Evolutionary conservation across 2,329 filamentous ascomycete genomes (phyloP).

Genomic region (Fusarium siculi): DNA sequence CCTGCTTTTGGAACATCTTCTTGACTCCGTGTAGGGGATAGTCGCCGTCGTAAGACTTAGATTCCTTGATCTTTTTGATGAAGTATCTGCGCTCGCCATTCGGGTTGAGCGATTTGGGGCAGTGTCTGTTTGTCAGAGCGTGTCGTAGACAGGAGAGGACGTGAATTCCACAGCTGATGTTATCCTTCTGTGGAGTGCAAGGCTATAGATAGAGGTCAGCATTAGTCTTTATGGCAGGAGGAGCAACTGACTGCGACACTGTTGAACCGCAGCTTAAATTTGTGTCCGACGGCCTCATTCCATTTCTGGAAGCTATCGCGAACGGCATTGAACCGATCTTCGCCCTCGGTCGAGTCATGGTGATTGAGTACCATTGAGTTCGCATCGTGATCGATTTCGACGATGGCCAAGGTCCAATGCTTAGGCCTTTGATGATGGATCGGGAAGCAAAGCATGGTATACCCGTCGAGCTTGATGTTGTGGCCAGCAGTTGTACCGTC

Average conservation of each 20-base stretch:
- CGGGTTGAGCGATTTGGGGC: background rate
- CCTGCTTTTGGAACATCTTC: background rate
- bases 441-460: background rate
- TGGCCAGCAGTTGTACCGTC: background rate
- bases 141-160: background rate
- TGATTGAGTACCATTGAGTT: background rate
- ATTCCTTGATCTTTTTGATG: background rate
- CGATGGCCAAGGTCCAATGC: constrained; percentile 3
- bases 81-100: background rate
- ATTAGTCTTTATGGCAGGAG: background rate
- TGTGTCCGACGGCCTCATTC: background rate
- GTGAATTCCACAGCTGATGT: constrained; percentile 1
- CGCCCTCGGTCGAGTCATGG: background rate
- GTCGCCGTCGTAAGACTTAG: background rate
- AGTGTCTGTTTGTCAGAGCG: background rate
- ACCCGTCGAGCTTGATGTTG: background rate
- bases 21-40: background rate
- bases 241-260: background rate
- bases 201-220: background rate
- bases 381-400: background rate
- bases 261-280: background rate
- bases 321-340: background rate
- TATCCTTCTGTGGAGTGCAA: background rate
- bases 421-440: background rate
- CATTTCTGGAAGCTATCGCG: background rate